These are phyloP conservation scores for Aspergillus awamori DNA, from an alignment of 2,329 filamentous ascomycete species.

Conservation along the genomic window DNA sequence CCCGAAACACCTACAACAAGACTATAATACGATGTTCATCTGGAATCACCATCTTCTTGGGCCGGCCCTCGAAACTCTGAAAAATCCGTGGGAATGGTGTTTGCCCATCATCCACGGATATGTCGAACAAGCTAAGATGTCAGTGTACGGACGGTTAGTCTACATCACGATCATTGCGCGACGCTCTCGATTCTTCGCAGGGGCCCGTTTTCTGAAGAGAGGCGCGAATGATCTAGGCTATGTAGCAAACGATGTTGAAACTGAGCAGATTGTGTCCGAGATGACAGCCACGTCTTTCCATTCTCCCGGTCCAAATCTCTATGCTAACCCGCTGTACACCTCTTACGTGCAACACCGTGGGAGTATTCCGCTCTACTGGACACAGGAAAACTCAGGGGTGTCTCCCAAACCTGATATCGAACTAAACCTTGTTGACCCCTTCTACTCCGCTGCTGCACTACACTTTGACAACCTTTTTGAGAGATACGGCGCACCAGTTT, in stretches of 20 bases:
- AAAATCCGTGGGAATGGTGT: constrained; percentile 92
- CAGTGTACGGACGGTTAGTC: constrained; percentile 83
- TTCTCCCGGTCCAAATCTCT: constrained; percentile 80
- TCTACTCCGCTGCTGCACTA: constrained; percentile 87
- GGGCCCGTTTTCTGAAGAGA: constrained; percentile 89
- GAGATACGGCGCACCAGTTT: constrained; percentile 88
- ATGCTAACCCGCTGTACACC: constrained; percentile 87
- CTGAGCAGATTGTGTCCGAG: constrained; percentile 96
- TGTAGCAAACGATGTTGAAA: constrained; percentile 98
- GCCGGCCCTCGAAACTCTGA: constrained; percentile 70
- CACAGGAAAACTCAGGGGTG: constrained; percentile 91
- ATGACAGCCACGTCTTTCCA: constrained; percentile 94
- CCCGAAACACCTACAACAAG: constrained; percentile 67
- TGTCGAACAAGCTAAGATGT: constrained; percentile 84
- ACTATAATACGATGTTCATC: constrained; percentile 95
- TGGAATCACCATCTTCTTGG: constrained; percentile 92
- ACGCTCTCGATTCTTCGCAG: constrained; percentile 89
- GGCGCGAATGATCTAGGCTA: constrained; percentile 93
- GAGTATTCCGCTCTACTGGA: constrained; percentile 97
- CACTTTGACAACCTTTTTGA: constrained; percentile 96
- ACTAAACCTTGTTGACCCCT: constrained; percentile 91
- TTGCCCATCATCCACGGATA: constrained; percentile 94
- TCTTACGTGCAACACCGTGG: constrained; percentile 96
- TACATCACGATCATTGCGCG: constrained; percentile 94
- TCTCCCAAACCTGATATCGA: constrained; percentile 96